A percentile compares a stretch with the other conserved stretches of the same genome.
Evolutionary conservation across 2,329 filamentous ascomycete genomes (phyloP).

Genomic region (Fusarium pseudograminearum): DNA sequence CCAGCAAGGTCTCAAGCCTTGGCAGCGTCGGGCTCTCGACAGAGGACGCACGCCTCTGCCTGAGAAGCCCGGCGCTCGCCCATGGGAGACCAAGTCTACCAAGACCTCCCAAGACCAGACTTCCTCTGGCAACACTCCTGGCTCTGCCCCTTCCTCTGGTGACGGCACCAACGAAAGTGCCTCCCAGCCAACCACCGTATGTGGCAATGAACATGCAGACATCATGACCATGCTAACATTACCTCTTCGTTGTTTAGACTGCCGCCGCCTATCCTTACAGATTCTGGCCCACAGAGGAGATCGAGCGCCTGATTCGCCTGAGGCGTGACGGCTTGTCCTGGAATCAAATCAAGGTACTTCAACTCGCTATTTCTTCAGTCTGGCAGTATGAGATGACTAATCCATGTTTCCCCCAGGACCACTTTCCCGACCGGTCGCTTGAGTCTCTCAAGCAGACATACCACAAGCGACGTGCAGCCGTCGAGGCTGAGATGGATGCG

Average conservation of each 20-base stretch:
- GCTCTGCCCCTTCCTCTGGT: neutral
- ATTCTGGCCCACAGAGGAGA: neutral
- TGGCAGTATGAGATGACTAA: neutral
- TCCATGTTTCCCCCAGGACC: neutral
- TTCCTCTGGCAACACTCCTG: neutral
- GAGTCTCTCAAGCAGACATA: neutral
- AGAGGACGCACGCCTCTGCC: neutral
- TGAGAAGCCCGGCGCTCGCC: neutral
- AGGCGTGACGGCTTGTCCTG: neutral
- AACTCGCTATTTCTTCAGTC: too few species aligned
- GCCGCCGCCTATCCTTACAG: neutral
- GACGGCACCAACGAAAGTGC: neutral
- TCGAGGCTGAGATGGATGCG: neutral
- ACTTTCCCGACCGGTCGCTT: neutral
- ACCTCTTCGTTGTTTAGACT: neutral
- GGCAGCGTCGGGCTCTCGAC: neutral
- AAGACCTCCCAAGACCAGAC: neutral
- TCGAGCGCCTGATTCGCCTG: neutral
- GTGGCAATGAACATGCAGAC: neutral
- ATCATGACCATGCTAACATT: neutral
- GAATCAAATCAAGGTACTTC: neutral
- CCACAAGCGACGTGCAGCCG: neutral
- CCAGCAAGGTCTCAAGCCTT: neutral
- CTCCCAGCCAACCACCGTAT: neutral
- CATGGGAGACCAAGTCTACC: neutral